Evolutionary conservation across 306 rosid species (phyloP).

Genomic region (Acacia crassicarpa): DNA sequence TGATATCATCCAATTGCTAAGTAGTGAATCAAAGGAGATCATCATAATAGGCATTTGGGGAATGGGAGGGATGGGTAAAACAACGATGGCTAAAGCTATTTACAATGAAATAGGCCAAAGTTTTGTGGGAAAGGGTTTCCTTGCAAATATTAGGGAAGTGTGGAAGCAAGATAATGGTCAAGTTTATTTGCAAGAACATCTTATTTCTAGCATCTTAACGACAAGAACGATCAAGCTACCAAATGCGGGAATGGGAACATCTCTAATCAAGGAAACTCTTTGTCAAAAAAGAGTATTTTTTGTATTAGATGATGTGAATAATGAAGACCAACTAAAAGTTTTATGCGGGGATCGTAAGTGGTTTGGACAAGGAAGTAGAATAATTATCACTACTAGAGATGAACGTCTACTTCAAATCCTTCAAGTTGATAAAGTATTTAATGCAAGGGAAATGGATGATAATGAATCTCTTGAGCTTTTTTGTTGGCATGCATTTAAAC

Average conservation of each 20-base stretch:
- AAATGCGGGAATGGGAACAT: neutral
- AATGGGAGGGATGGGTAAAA: neutral
- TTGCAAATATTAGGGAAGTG: neutral
- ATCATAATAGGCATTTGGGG: neutral
- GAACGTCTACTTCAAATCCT: neutral
- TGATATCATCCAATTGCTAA: neutral
- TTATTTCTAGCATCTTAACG: neutral
- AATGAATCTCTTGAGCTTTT: neutral
- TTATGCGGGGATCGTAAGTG: neutral
- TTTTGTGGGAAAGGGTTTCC: neutral
- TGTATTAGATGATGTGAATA: neutral
- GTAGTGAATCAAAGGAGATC: neutral
- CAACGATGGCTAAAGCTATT: neutral
- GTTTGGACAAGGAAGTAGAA: neutral
- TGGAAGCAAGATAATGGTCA: neutral
- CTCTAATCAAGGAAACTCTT: neutral
- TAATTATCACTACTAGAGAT: neutral
- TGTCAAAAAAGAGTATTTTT: neutral
- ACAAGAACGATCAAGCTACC: neutral
- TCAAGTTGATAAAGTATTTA: neutral
- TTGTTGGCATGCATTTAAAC: neutral
- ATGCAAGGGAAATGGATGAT: neutral
- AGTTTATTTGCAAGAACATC: neutral
- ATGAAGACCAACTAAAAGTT: neutral
- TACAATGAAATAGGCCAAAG: neutral